These are phyloP conservation scores for Uronychia setigera DNA, from an alignment of 73 alveolate genomes.

Conservation along the genomic window DNA sequence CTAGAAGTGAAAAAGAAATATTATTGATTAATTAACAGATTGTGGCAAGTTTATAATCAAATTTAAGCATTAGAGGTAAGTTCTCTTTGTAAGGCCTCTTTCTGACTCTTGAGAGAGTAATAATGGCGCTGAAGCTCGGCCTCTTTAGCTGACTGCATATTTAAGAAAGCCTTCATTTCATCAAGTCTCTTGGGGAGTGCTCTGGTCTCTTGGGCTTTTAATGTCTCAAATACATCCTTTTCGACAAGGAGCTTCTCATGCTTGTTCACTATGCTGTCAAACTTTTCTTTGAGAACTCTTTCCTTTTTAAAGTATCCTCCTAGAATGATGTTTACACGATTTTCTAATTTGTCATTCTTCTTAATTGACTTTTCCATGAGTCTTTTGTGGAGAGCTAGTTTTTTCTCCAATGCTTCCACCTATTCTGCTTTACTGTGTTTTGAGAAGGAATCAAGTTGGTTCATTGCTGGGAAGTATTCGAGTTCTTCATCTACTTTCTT, in stretches of 20 bases:
- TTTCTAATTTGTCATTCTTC: slow-evolving; percentile 31
- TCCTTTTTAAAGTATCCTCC: slow-evolving; percentile 40
- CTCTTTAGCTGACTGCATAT: slow-evolving; percentile 25
- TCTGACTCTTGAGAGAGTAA: slow-evolving; percentile 20
- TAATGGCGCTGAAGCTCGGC: slow-evolving; percentile 16
- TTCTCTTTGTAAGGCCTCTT: slow-evolving; percentile 34
- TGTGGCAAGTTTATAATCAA: too few relatives aligned
- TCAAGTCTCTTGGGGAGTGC: slow-evolving; percentile 10
- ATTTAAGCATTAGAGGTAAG: too few relatives aligned
- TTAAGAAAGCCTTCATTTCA: slow-evolving; percentile 9
- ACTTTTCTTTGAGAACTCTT: slow-evolving; percentile 13
- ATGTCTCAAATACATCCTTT: slow-evolving; percentile 22
- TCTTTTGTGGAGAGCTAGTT: background rate
- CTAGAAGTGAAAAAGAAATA: too few relatives aligned
- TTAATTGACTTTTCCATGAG: slow-evolving; percentile 15
- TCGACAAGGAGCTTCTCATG: slow-evolving; percentile 15
- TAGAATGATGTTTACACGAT: slow-evolving; percentile 13
- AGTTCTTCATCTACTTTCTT: background rate
- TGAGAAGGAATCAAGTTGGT: slow-evolving; percentile 8
- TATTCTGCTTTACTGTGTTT: slow-evolving; percentile 26
- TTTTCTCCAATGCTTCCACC: slow-evolving; percentile 3
- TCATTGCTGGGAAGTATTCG: slow-evolving; percentile 39
- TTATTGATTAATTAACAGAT: too few relatives aligned
- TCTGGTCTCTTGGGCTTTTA: slow-evolving; percentile 21
- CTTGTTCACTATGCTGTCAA: slow-evolving; percentile 4